Percentiles rank a stretch among this genome's conserved stretches.
These are phyloP conservation scores for Pueraria montana DNA, from an alignment of 306 rosid species.

Conservation along the genomic window DNA sequence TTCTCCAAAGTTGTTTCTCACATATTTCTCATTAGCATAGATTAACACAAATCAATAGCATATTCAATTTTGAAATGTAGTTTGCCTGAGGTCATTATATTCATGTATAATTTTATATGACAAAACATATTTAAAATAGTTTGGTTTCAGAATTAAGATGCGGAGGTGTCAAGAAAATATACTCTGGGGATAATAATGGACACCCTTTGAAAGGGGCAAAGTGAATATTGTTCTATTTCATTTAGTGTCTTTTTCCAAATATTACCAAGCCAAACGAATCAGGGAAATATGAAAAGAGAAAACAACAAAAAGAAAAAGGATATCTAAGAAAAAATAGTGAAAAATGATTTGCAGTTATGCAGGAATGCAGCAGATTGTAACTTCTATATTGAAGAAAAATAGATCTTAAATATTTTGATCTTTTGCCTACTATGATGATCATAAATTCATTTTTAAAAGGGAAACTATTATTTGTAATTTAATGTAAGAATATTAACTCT, in stretches of 20 bases:
- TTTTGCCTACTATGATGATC: constrained; percentile 8
- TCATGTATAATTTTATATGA: too few relatives aligned
- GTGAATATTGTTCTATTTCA: not conserved
- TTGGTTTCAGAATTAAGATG: not conserved
- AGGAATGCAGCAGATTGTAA: constrained; percentile 18
- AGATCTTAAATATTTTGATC: constrained; percentile 20
- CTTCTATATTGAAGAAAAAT: not conserved
- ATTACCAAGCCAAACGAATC: not conserved
- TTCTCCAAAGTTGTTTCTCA: not conserved
- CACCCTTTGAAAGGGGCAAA: not conserved
- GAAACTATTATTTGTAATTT: constrained; percentile 42
- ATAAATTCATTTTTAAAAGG: constrained; percentile 4
- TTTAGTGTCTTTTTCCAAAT: not conserved
- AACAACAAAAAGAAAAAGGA: not conserved
- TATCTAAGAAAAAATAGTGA: not conserved
- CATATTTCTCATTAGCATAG: not conserved
- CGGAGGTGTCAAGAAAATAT: not conserved
- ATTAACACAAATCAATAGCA: not conserved
- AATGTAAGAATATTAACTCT: constrained; percentile 40
- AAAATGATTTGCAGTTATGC: constrained; percentile 3
- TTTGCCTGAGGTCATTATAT: not conserved
- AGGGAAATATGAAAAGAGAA: not conserved
- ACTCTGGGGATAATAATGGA: not conserved
- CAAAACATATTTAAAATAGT: not conserved
- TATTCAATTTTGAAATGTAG: not conserved